A percentile compares a stretch with the other conserved stretches of the same genome.
Conservation (phyloP, 1,284 basidiomycete genomes). For the Boletellus deceptivus region DNA sequence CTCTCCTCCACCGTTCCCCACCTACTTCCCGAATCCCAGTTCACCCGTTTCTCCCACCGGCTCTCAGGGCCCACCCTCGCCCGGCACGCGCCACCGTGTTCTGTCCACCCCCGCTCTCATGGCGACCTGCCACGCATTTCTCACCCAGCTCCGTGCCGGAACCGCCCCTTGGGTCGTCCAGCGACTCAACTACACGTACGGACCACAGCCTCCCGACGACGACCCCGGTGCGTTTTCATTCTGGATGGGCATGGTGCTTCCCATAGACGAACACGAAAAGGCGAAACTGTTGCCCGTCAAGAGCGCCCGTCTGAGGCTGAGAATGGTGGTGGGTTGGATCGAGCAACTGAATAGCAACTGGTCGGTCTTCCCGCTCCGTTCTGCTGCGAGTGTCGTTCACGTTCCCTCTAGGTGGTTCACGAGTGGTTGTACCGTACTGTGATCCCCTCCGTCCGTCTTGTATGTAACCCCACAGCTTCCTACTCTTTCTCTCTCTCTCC, state of each 20-base stretch:
- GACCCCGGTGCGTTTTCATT: slow-evolving; percentile 76
- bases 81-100: slow-evolving; percentile 19
- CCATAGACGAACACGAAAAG: slow-evolving; percentile 95
- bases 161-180: slow-evolving; percentile 91
- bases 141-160: slow-evolving; percentile 76
- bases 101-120: slow-evolving; percentile 72
- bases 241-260: slow-evolving; percentile 90
- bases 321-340: slow-evolving; percentile 92
- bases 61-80: slow-evolving; percentile 13
- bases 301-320: slow-evolving; percentile 72
- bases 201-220: slow-evolving; percentile 64
- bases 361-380: slow-evolving; percentile 39
- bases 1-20: slow-evolving; percentile 13
- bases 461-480: slow-evolving; percentile 13
- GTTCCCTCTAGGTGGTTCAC: slow-evolving; percentile 45
- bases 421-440: slow-evolving; percentile 43
- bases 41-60: slow-evolving; percentile 7
- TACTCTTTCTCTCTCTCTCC: slow-evolving; percentile 1
- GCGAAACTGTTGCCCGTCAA: slow-evolving; percentile 90
- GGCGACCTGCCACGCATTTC: slow-evolving; percentile 74
- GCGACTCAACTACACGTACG: slow-evolving; percentile 75
- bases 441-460: slow-evolving; percentile 5
- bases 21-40: slow-evolving; percentile 10
- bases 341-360: slow-evolving; percentile 72
- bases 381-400: slow-evolving; percentile 12